These are phyloP conservation scores for Podaxis sp. DNA, from an alignment of 768 basidiomycete genomes.

Conservation along the genomic window DNA sequence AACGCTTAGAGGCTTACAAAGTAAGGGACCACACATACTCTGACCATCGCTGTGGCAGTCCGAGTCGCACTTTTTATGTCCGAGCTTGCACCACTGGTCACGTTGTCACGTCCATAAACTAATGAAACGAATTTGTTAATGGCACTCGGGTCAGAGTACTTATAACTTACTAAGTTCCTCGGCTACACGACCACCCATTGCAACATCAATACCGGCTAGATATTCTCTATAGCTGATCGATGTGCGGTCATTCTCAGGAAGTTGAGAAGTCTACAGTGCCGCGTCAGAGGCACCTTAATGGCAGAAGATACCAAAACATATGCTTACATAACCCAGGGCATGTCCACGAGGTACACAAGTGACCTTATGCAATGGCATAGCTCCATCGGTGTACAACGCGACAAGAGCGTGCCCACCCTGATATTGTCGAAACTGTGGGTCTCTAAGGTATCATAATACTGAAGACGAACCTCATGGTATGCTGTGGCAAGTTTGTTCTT, in stretches of 20 bases:
- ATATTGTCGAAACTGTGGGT: slow-evolving; percentile 6
- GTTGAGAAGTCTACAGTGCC: slow-evolving; percentile 56
- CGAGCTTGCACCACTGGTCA: slow-evolving; percentile 89
- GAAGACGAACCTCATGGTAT: slow-evolving; percentile 78
- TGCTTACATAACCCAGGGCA: slow-evolving; percentile 78
- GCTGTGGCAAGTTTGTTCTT: slow-evolving; percentile 88
- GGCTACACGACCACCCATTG: slow-evolving; percentile 92
- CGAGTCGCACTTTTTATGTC: slow-evolving; percentile 80
- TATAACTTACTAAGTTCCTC: slow-evolving; percentile 74
- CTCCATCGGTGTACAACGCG: slow-evolving; percentile 90
- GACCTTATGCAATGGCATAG: slow-evolving; percentile 96
- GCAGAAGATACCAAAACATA: slow-evolving; percentile 8
- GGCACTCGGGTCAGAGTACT: neutral
- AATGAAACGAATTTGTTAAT: slow-evolving; percentile 15
- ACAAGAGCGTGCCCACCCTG: slow-evolving; percentile 93
- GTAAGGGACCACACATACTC: slow-evolving; percentile 43
- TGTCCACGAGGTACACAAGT: slow-evolving; percentile 97
- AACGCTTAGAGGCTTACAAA: slow-evolving; percentile 2
- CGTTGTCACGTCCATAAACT: slow-evolving; percentile 87
- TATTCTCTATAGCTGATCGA: slow-evolving; percentile 74
- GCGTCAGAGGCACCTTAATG: slow-evolving; percentile 10
- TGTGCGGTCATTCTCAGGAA: slow-evolving; percentile 74
- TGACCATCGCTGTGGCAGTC: slow-evolving; percentile 84
- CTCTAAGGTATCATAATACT: slow-evolving; percentile 5
- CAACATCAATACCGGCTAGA: slow-evolving; percentile 82